Evolutionary conservation across 345 rosid species (phyloP), one percentile per base, ranked within the genome.

Genomic region (Anastatica hierochuntica): DNA sequence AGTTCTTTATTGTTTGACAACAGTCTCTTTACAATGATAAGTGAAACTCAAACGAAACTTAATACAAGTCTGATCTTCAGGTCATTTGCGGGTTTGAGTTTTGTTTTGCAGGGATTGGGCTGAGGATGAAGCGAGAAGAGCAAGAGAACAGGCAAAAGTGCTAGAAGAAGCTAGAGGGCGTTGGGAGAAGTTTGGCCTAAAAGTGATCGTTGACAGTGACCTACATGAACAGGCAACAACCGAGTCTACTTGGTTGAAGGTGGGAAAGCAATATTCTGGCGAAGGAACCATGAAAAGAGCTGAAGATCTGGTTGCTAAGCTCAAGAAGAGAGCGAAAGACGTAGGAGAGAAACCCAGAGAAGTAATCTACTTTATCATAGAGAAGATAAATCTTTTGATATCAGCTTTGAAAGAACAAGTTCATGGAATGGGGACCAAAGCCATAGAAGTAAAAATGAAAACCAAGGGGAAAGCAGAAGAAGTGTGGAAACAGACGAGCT

Each of bases 121-220:
- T 5, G 84, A 84, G 72, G 90, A 87, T 36, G 98, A 87, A 75
- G 95, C 92, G 13, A 84, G 79, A 73, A 78, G 84, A 76, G 95
- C 88, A 26, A 79, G 72, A 47, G 90, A 78, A 47, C 85, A 81
- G 43, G 95, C 94, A 27, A 83, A 80, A 69, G 78, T 80, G 55
- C 71, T 92, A 20, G 79, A 83, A 71, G 88, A 85, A 62, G 98
- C 95, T 43, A 81, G 98, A 66, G 81, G 77, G 36, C 88, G 77
- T 19, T 92, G 96, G 95, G 90, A 81, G 78, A 83, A 74, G 65
- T 78, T 69, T 34, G 98, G 95, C 15, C 69, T 92, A 67, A 88
- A 77, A 64, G 95, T 90, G 7, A 78, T 88, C 0, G 95, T 85
- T 29, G 96, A 83, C 64, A 59, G 47, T 12, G 94, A 88, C 47